Base-by-base conservation (phyloP, 73 alveolate species). In the Effrenium voratum region DNA sequence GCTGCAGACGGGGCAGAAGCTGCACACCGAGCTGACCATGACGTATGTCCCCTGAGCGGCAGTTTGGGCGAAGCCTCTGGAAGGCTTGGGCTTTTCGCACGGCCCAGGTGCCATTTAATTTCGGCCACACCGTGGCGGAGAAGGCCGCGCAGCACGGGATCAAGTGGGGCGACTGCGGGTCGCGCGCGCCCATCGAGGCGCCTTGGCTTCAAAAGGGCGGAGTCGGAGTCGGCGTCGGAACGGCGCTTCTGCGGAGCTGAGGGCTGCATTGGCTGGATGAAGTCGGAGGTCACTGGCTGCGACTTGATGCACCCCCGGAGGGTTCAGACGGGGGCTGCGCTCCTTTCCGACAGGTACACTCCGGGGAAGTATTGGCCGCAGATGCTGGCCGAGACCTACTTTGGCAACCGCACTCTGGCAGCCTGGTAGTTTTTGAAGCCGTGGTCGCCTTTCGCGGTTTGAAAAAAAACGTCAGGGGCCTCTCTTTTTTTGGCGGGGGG, bases 121-220 rank as follows among this genome's bases (percentile, higher is more conserved):
- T 86, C 32, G 94, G 94, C 47, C 94, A 86, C 49, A 86, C 94
- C 47, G 94, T 86, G 68, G 73, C 94, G 8, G 94, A 60, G 94
- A 86, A 57, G 83, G 94, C 57, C 36, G 24, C 38, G 63, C 36
- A 13, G 28, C 40, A 60, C 5, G 94, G 94, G 2, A 30, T 86
- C 36, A 46, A 36, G 22, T 86, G 94, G 94, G 94, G 94, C 34
- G 94, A 86, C 83, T 86, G 94, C 43, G 94, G 94, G 45, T 60
- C 84, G 10, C 94, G 94, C 22, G 83, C 24, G 0, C 70, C 84
- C 5, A 30, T 2, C 34, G 16, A 59, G 28, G 90, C 34, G 55
- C 38, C 50, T 46, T 1, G 93, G 73, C 76, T 4, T 49, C 32
- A 81, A 38, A 76, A 0, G 24, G 36, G 3, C 81, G n/a, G 3